Conservation (phyloP, 2,329 filamentous ascomycete species). For the Zalaria sp. region DNA sequence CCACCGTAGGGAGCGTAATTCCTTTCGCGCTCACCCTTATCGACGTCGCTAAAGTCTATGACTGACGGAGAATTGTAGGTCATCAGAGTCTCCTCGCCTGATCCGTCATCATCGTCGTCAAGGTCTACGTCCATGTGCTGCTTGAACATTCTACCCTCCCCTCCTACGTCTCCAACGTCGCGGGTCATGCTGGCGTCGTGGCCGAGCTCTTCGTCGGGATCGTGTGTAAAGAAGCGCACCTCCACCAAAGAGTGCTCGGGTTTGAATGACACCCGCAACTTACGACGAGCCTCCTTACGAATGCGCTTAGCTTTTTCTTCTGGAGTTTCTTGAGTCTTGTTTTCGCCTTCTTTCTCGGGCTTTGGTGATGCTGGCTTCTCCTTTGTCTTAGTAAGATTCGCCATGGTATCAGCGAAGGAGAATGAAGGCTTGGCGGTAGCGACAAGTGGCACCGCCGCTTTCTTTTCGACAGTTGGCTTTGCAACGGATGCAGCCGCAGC, state of each 20-base stretch:
- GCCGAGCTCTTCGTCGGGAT: constrained; percentile 55
- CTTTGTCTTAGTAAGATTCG: constrained; percentile 38
- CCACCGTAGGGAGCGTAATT: constrained; percentile 33
- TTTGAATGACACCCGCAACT: constrained; percentile 58
- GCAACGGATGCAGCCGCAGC: constrained; percentile 11
- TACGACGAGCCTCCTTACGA: constrained; percentile 57
- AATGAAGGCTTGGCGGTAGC: constrained; percentile 17
- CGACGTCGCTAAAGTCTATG: constrained; percentile 30
- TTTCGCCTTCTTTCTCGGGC: constrained; percentile 37
- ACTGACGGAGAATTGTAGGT: constrained; percentile 6
- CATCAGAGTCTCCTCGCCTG: constrained; percentile 34
- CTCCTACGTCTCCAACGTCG: constrained; percentile 58
- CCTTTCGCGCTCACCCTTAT: constrained; percentile 24
- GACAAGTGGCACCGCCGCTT: constrained; percentile 4
- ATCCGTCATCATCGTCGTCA: constrained; percentile 49
- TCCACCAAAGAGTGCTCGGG: constrained; percentile 52
- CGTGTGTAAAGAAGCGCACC: constrained; percentile 56
- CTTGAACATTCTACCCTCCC: constrained; percentile 42
- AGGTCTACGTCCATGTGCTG: constrained; percentile 52
- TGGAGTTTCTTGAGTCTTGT: constrained; percentile 44
- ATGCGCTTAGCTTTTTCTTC: constrained; percentile 54
- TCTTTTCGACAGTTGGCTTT: constrained; percentile 9
- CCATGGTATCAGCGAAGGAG: constrained; percentile 24
- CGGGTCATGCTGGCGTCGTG: constrained; percentile 53
- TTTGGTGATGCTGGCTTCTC: constrained; percentile 30